phyloP scores from a whole-genome alignment of 345 rosid genomes.

The Ricinus communis region DNA sequence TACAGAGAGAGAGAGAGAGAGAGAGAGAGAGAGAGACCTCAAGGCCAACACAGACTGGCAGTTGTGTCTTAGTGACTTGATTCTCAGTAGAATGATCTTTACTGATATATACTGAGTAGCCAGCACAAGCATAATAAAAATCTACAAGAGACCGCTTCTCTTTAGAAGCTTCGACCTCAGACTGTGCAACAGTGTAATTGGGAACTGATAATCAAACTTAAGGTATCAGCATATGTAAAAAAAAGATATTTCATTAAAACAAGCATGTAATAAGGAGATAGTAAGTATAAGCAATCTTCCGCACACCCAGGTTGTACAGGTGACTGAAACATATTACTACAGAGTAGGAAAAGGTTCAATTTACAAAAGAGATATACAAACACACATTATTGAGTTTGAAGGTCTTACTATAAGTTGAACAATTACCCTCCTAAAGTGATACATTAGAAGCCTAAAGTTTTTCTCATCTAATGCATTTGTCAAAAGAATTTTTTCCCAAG shows the following conservation, averaged over 20 bases:
- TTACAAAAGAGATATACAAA: too few species aligned
- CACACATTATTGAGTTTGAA: too few species aligned
- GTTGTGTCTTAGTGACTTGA: slow-evolving; percentile 35
- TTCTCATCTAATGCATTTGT: too few species aligned
- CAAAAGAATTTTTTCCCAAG: too few species aligned
- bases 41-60: slow-evolving; percentile 63
- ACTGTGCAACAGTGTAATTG: slow-evolving; percentile 38
- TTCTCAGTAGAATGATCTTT: slow-evolving; percentile 39
- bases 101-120: slow-evolving; percentile 50
- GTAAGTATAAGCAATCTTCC: not conserved
- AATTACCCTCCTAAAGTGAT: too few species aligned
- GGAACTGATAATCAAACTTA: slow-evolving; percentile 37
- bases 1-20: not conserved
- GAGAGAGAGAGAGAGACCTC: slow-evolving; percentile 42
- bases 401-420: too few species aligned
- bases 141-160: slow-evolving; percentile 39
- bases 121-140: slow-evolving; percentile 68
- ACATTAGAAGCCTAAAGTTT: too few species aligned
- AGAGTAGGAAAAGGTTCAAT: not conserved
- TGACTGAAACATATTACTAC: not conserved
- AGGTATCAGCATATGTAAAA: not conserved
- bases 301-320: not conserved
- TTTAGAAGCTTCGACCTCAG: slow-evolving; percentile 50
- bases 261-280: not conserved
- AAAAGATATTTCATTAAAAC: not conserved